These are phyloP conservation scores for Venturia carpophila DNA, from an alignment of 2,329 filamentous ascomycete genomes.

Conservation along the genomic window DNA sequence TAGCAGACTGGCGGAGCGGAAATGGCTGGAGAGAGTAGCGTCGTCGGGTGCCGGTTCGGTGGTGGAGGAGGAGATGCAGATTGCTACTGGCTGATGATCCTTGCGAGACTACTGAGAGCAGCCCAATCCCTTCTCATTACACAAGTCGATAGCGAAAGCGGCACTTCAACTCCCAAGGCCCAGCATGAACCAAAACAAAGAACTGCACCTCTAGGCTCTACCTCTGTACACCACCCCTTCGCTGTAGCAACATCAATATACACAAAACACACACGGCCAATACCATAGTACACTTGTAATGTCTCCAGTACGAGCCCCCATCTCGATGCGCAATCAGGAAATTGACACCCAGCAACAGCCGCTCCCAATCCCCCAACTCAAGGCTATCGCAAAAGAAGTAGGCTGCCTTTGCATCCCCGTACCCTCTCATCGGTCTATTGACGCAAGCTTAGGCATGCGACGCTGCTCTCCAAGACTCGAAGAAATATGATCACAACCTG, in stretches of 20 bases:
- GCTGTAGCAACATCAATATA: background rate
- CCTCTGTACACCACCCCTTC: background rate
- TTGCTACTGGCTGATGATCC: background rate
- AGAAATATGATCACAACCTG: conserved; percentile 79
- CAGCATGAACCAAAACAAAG: background rate
- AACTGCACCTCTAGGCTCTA: background rate
- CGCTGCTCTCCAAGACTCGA: conserved; percentile 61
- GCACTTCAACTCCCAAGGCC: too few species aligned
- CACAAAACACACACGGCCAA: background rate
- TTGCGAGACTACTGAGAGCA: background rate
- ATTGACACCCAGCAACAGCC: conserved; percentile 35
- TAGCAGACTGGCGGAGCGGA: background rate
- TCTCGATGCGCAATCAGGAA: background rate
- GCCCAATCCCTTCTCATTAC: background rate
- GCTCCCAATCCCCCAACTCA: conserved; percentile 65
- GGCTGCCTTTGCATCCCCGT: conserved; percentile 28
- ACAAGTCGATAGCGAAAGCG: conserved; percentile 1
- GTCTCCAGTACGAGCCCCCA: conserved; percentile 6
- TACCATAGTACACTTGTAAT: background rate
- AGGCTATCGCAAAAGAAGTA: conserved; percentile 81
- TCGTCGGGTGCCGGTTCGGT: background rate
- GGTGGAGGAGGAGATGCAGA: too few species aligned
- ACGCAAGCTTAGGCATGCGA: conserved; percentile 64
- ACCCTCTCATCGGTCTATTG: background rate
- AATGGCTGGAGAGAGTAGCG: background rate